Percentiles rank a stretch among this genome's conserved stretches.
These are phyloP conservation scores for Neostapfia colusana DNA, from an alignment of 176 grass and related monocot species.

Conservation along the genomic window DNA sequence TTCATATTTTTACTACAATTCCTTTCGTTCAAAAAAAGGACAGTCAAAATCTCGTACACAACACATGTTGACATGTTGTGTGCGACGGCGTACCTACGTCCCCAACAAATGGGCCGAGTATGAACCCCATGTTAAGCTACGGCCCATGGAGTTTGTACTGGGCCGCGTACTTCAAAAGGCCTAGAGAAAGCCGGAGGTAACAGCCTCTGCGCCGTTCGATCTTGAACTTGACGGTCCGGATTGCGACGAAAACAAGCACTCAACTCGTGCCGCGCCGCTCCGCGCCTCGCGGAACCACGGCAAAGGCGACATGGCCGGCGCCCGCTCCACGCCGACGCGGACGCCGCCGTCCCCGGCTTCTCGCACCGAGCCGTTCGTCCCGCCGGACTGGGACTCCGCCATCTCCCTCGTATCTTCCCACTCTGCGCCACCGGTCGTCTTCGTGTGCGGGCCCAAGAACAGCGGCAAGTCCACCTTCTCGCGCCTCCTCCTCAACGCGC, in stretches of 20 bases:
- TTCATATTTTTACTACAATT: too few relatives aligned
- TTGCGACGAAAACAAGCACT: background rate
- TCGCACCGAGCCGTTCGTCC: constrained; percentile 44
- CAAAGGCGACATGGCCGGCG: constrained; percentile 15
- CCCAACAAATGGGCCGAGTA: too few relatives aligned
- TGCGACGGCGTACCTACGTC: too few relatives aligned
- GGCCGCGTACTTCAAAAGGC: background rate
- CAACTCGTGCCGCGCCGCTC: background rate
- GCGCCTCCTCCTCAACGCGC: constrained; percentile 72
- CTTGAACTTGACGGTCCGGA: background rate
- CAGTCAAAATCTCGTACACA: too few relatives aligned
- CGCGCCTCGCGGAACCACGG: background rate
- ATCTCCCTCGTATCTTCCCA: constrained; percentile 13
- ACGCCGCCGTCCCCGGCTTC: constrained; percentile 26
- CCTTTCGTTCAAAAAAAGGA: too few relatives aligned
- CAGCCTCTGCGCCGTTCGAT: background rate
- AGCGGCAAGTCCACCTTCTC: constrained; percentile 97
- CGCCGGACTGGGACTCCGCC: constrained; percentile 47
- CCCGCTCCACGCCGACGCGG: constrained; percentile 16
- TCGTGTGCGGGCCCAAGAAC: constrained; percentile 84
- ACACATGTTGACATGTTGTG: too few relatives aligned
- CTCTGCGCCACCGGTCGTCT: constrained; percentile 46
- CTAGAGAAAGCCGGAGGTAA: background rate
- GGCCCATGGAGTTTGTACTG: background rate
- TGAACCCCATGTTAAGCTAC: too few relatives aligned